Conservation (phyloP, 148 eudicot species). For the Rhododendron kiyosumense region DNA sequence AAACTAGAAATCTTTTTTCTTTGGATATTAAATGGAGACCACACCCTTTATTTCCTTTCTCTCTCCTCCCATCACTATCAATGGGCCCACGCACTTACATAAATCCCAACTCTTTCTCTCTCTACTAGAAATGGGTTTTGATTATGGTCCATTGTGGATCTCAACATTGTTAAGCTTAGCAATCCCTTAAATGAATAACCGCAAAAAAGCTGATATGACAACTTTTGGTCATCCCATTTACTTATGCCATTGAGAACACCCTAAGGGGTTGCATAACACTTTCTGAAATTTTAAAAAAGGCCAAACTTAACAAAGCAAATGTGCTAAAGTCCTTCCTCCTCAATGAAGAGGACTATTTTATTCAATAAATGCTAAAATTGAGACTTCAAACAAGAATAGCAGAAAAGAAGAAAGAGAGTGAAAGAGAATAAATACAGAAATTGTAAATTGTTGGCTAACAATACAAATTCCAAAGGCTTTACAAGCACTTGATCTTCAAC, state of each 20-base stretch:
- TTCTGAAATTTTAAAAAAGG: not conserved
- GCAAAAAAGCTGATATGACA: not conserved
- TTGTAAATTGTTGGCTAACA: too few species aligned
- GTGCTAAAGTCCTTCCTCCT: not conserved
- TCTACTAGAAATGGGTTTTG: not conserved
- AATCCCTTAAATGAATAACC: not conserved
- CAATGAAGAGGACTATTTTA: not conserved
- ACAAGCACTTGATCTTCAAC: too few species aligned
- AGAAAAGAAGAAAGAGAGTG: too few species aligned
- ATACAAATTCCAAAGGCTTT: too few species aligned
- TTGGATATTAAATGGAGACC: not conserved
- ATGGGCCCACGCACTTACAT: not conserved
- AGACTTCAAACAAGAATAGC: not conserved
- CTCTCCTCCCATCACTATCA: not conserved
- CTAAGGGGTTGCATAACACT: not conserved
- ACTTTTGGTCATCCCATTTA: not conserved
- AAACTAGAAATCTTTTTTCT: not conserved
- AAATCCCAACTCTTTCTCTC: not conserved
- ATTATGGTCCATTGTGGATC: not conserved
- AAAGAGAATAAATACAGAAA: too few species aligned
- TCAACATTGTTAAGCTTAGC: not conserved
- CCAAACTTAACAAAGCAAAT: not conserved
- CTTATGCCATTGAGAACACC: not conserved
- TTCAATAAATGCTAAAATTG: not conserved
- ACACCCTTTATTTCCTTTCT: not conserved